Conservation (phyloP, 805 yeast genomes). For the Candida koratica region DNA sequence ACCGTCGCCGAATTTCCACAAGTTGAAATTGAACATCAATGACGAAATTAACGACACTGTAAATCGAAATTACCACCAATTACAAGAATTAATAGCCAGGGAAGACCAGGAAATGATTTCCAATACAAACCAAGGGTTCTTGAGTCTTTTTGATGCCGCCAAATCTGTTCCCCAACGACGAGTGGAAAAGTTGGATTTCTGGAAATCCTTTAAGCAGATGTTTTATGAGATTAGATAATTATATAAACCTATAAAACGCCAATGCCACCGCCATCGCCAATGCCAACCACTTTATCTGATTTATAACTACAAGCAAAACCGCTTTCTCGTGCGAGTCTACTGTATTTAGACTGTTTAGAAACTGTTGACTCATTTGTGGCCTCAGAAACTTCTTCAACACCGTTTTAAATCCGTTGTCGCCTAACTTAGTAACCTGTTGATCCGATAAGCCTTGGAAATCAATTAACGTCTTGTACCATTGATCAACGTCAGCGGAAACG, state of each 20-base stretch:
- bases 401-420: conserved; percentile 34
- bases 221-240: conserved; percentile 15
- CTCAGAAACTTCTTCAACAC: conserved; percentile 42
- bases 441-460: conserved; percentile 26
- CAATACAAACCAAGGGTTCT: conserved; percentile 14
- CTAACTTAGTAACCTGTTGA: conserved; percentile 21
- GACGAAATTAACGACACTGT: conserved; percentile 24
- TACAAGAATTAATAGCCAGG: conserved; percentile 9
- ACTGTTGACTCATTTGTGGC: conserved; percentile 39
- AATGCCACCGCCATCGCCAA: neutral
- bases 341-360: conserved; percentile 18
- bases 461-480: conserved; percentile 54
- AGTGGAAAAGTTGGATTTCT: conserved; percentile 21
- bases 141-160: conserved; percentile 13
- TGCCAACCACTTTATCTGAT: neutral
- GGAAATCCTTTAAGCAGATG: conserved; percentile 30
- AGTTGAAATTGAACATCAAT: conserved; percentile 29
- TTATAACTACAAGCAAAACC: conserved; percentile 7
- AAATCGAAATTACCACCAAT: conserved; percentile 9
- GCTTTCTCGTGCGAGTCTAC: conserved; percentile 13
- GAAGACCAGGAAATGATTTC: conserved; percentile 9
- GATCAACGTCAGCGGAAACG: conserved; percentile 41
- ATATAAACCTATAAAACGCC: neutral
- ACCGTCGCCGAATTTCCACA: conserved; percentile 37
- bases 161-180: conserved; percentile 17